Evolutionary conservation across 129 eudicot species (phyloP).

Genomic region (Scalesia atractyloides): DNA sequence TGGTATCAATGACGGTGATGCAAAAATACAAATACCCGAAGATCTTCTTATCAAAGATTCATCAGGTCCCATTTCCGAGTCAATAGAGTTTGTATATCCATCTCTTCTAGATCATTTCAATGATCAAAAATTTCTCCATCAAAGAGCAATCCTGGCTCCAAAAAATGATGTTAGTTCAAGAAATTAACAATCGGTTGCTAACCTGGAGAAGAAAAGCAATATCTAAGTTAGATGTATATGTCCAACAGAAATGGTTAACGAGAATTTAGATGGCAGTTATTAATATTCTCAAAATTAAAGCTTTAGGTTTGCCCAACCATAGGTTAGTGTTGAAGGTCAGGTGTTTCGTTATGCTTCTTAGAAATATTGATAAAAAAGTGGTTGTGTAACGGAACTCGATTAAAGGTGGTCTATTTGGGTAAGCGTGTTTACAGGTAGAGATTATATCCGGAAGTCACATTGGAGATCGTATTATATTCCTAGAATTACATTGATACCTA

Average conservation of each 20-base stretch:
- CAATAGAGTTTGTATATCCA: constrained; percentile 11
- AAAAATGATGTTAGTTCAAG: constrained; percentile 19
- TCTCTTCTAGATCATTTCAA: neutral
- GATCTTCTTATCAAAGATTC: constrained; percentile 1
- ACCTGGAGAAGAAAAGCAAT: neutral
- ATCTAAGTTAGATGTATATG: neutral
- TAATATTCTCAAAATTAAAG: too few species aligned
- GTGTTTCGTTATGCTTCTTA: neutral
- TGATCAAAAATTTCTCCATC: constrained; percentile 3
- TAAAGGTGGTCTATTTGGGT: too few species aligned
- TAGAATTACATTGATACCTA: neutral
- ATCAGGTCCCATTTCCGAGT: neutral
- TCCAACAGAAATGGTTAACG: neutral
- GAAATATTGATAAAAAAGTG: neutral
- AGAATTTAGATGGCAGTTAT: neutral
- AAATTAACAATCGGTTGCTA: constrained; percentile 12
- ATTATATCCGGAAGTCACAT: neutral
- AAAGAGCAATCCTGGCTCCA: constrained; percentile 26
- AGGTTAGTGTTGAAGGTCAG: neutral
- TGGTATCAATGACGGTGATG: constrained; percentile 1
- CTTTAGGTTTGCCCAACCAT: neutral
- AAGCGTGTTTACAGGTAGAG: neutral
- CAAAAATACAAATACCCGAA: neutral
- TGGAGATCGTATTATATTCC: neutral
- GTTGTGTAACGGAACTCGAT: too few species aligned